Base-by-base conservation (phyloP, 225 moss, liverwort and hornwort species). In the Bryum argenteum region DNA sequence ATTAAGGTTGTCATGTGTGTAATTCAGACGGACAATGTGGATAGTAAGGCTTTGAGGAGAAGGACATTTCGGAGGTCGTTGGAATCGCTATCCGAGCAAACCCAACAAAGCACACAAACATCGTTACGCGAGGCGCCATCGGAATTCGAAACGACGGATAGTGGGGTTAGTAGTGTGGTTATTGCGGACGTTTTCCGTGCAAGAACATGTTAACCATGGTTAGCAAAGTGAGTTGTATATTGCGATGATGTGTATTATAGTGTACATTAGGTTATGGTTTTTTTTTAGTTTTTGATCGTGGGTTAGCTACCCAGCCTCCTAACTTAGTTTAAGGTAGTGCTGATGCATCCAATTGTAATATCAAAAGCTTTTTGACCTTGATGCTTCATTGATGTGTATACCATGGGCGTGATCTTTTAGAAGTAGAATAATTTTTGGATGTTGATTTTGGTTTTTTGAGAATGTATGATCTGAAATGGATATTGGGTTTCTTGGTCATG, bases 161-260 rank as follows among this genome's bases (percentile, higher is more conserved):
- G 61, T 45, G 57, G 2, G 39, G 44, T 72, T 0, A 77, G 50
- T 16, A 78, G 80, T 18, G 68, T 84, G 26, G 45, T 81, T 9
- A 26, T 74, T 63, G 71, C 59, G 11, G 14, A 63, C 37, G 0
- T 55, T 56, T 71, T 78, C 10, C 44, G 9, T 23, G 18, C 71
- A 11, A 45, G 15, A 3, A 78, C 54, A 78, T 33, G 19, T 10
- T 11, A 6, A 50, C 26, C n/a, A 33, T 58, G 19, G 11, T 53
- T 8, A 69, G 43, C 56, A 20, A 57, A 38, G 44, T 74, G 63
- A 80, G 33, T 77, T 80, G 63, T 77, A 71, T 11, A 77, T 74
- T 60, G 15, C 70, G 17, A 53, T 58, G 37, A 9, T 41, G 22
- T 67, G 58, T 71, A 73, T 23, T 5, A 44, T n/a, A 26, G 48